Evolutionary conservation across 2,329 filamentous ascomycete genomes (phyloP), one percentile per base, ranked within the genome.

Genomic region (Onygenales sp.): DNA sequence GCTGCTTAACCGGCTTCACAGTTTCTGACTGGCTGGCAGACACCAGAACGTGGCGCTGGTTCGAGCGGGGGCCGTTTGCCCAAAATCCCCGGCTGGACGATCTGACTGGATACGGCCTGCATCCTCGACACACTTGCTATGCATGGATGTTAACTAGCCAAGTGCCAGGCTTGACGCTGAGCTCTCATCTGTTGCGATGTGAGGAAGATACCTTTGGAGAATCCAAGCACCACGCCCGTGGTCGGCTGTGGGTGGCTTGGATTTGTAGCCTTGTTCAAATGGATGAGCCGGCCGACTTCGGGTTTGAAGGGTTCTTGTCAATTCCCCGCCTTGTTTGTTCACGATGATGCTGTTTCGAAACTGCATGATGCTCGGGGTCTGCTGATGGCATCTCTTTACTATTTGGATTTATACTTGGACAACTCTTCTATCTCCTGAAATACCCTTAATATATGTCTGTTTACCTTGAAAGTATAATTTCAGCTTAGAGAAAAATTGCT

Each of bases 241-340:
- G 46, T 49, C 36, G 39, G 7, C 14, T 48, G 14, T 13, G 46
- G 33, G 35, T 38, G 46, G 33, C 33, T 31, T 38, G 46, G 46
- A 49, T 49, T 49, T 49, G 46, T 39, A 31, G 46, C 46, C 46
- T 31, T 49, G 46, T 39, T 49, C 39, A 3, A 27, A 27, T 27
- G 21, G 21, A 27, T 27, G 21, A 27, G 45, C 41, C 4, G 11
- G 4, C n/a, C 9, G 6, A 2, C 17, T 8, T 8, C 41, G 17
- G 3, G 11, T 2, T 43, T 2, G 11, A 49, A 39, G n/a, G 21
- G 32, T 35, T 27, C 38, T 21, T 38, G 14, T 36, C 35, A 27
- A 27, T 13, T 13, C 33, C 13, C 14, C 35, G 9, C 17, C 35
- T 41, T 31, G 10, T 21, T 14, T n/a, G 9, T 41, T 36, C 9